Percentiles rank a stretch among this genome's conserved stretches.
These are phyloP conservation scores for Bertia moriformis DNA, from an alignment of 2,329 filamentous ascomycete species.

Conservation along the genomic window DNA sequence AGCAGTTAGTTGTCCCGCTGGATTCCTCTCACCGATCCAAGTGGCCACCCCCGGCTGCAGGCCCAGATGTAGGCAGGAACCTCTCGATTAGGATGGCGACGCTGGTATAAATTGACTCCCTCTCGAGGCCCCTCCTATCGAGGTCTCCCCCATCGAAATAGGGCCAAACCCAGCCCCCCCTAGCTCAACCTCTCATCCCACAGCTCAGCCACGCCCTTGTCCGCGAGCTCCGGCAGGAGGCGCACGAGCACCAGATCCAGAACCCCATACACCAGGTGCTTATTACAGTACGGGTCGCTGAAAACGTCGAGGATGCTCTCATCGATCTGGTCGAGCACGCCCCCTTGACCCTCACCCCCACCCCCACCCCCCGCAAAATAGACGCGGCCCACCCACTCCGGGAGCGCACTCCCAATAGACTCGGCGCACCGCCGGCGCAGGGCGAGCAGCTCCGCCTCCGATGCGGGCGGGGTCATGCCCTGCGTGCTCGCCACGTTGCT, in stretches of 20 bases:
- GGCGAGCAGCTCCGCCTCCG: not conserved
- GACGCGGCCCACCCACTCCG: not conserved
- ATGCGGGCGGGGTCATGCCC: not conserved
- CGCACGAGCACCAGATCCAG: slow-evolving; percentile 71
- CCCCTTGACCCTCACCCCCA: slow-evolving; percentile 24
- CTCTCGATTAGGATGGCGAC: too few species aligned
- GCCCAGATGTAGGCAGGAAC: too few species aligned
- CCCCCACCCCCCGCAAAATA: not conserved
- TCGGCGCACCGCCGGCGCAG: not conserved
- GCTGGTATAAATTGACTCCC: too few species aligned
- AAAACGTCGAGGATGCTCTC: slow-evolving; percentile 57
- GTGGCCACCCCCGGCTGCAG: too few species aligned
- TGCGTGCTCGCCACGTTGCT: not conserved
- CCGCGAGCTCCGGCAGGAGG: slow-evolving; percentile 69
- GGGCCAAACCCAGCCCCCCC: too few species aligned
- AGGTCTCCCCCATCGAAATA: too few species aligned
- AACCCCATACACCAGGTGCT: slow-evolving; percentile 71
- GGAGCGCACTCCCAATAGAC: not conserved
- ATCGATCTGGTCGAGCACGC: slow-evolving; percentile 43
- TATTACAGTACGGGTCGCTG: slow-evolving; percentile 77
- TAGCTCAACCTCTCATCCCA: slow-evolving; percentile 54
- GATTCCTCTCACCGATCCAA: too few species aligned
- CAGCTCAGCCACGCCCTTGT: slow-evolving; percentile 56
- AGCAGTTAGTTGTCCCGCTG: too few species aligned
- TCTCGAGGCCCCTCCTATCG: too few species aligned